Base-by-base conservation (phyloP, 441 rosid species). In the Erodium texanum region DNA sequence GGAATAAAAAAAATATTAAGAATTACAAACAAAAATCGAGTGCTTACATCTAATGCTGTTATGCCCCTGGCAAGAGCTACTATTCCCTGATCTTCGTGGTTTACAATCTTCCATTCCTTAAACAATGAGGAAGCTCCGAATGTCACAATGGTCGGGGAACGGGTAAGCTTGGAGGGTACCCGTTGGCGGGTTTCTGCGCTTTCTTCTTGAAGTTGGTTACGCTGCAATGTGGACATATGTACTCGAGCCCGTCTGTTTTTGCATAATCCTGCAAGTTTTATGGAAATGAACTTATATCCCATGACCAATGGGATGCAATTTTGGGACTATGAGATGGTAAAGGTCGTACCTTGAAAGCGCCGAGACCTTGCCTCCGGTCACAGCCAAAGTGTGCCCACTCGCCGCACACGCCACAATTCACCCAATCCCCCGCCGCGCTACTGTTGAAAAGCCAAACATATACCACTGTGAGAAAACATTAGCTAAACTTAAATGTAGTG, bases 291-390 rank as follows among this genome's bases (percentile, higher is more conserved):
- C 1, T 4, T 27, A 4, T 27, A 27, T 27, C 4, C 4, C n/a
- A n/a, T n/a, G n/a, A n/a, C n/a, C n/a, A n/a, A 27, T 3, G 29
- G 29, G 29, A 27, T 27, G 3, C 29, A 27, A 27, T 27, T 27
- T 1, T 27, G n/a, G n/a, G 29, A 27, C 29, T 32, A 5, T n/a
- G n/a, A n/a, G n/a, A n/a, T n/a, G n/a, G n/a, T n/a, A 32, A 32
- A 5, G 36, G 7, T 32, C 5, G 36, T 5, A 32, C 62, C 62
- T 54, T 54, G 62, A 54, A 54, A 24, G 62, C 62, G 10, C 62
- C 62, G 62, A 54, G 62, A 54, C 62, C 62, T 54, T 54, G 62
- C 24, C 62, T 54, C 18, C 62, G 19, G 24, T 54, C 62, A 8
- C 62, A 54, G 36, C 36, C 36, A 32, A 32, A 32, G 36, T 32